Conservation (phyloP, 305 asterid species). For the Plantago coronopus region DNA sequence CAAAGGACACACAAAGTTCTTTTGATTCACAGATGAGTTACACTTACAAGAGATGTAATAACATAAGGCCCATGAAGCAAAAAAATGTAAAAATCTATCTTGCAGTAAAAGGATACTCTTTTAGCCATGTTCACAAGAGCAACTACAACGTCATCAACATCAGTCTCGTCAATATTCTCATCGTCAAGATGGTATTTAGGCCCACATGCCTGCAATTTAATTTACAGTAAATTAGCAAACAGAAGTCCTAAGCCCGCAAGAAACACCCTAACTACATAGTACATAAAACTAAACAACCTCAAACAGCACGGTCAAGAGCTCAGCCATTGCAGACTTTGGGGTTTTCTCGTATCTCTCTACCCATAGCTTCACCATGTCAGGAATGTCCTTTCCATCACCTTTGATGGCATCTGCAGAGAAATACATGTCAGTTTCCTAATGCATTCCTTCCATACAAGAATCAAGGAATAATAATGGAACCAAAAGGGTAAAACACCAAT, state of each 20-base stretch:
- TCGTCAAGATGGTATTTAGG: constrained; percentile 65
- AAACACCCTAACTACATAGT: constrained; percentile 18
- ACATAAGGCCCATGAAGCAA: neutral
- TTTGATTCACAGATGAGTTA: constrained; percentile 2
- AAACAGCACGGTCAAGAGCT: constrained; percentile 72
- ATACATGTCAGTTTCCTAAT: constrained; percentile 17
- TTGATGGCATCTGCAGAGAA: constrained; percentile 61
- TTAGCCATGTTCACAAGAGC: constrained; percentile 80
- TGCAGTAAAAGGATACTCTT: constrained; percentile 52
- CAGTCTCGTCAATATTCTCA: constrained; percentile 68
- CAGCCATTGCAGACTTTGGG: constrained; percentile 66
- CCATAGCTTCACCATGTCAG: constrained; percentile 76
- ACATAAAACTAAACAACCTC: constrained; percentile 50
- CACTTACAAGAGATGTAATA: neutral
- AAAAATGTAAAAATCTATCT: neutral
- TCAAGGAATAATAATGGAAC: constrained; percentile 10
- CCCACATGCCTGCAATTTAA: constrained; percentile 76
- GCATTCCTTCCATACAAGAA: constrained; percentile 11
- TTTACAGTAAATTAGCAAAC: constrained; percentile 15
- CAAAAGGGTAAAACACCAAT: constrained; percentile 10
- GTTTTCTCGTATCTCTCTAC: constrained; percentile 75
- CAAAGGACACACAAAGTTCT: constrained; percentile 9
- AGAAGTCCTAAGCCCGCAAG: constrained; percentile 18
- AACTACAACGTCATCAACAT: constrained; percentile 90
- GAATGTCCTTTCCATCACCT: constrained; percentile 74